Base-by-base conservation (phyloP, 176 grass and related monocot genomes). In the Triticum timopheevii region DNA sequence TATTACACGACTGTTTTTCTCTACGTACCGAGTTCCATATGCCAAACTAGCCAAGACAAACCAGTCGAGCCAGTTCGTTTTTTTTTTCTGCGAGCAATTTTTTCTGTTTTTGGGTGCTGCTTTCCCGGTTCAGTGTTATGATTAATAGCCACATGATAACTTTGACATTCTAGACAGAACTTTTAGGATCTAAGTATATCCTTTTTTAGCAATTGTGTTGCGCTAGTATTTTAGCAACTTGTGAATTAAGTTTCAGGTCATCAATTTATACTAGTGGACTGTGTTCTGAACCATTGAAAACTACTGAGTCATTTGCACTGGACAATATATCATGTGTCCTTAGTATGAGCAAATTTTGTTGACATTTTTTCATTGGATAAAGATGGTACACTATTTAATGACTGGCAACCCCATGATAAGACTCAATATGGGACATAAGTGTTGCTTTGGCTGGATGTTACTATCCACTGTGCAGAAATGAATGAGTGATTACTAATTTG, bases 221-320 rank as follows among this genome's bases (percentile, higher is more conserved):
- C 40, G 47, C 17, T 65, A 75, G 38, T 76, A 65, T 49, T 84
- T 71, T 36, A 73, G 58, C 59, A 50, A 34, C 25, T 50, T 34
- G 38, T 50, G 31, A 77, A 85, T 9, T 85, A 30, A 22, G 59
- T 66, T 85, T 47, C 4, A 77, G 61, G 61, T 10, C n/a, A 77
- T 75, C 72, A 27, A 62, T 84, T 84, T 75, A 54, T 72, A 10
- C 69, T 72, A 38, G 31, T 72, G 52, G n/a, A 65, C 23, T 70
- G 34, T 82, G 35, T 62, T 47, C 10, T 20, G 34, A 83, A 70
- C 4, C 67, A 47, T 31, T 73, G 10, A 13, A 61, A 61, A 83
- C 15, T 74, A 64, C 10, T 10, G 44, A 39, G 33, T 5, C 33
- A 86, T 42, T 28, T 35, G 6, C 25, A 23, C 45, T 31, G 7